Base-by-base conservation (phyloP, 2,329 filamentous ascomycete genomes). In the Ploettnerulaceae sp. region DNA sequence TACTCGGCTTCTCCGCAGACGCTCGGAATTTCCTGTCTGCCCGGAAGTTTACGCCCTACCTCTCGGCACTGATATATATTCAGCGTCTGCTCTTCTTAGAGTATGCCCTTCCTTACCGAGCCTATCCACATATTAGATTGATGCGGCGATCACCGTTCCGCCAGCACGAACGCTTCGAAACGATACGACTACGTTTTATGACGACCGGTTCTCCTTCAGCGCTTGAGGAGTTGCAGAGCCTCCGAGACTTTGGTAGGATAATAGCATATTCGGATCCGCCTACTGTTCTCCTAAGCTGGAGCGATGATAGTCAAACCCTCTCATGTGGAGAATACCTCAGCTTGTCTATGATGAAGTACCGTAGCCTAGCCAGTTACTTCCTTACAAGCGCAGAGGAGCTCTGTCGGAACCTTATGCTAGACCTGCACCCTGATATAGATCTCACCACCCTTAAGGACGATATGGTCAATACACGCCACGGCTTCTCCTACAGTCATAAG, bases 251-350 rank as follows among this genome's bases (percentile, higher is more conserved):
- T 28, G 39, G 39, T 6, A 25, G 39, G 5, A 17, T 33, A 8
- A 33, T 42, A 11, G 25, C 39, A 7, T 26, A 20, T 20, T 15
- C 33, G 20, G 42, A 45, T 38, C 18, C 42, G n/a, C 33, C 33
- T 25, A 22, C 42, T 14, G 37, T 37, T 33, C 33, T 45, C 7
- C 20, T 37, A n/a, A 32, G 42, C 26, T 45, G 24, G 42, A 45
- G 33, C 21, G 33, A 45, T 20, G 33, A 36, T 20, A 15, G 37
- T 7, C 29, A 32, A 32, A 15, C n/a, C 14, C 29, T 15, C n/a
- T 32, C 14, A 7, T 32, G 17, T 32, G n/a, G 12, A 32, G 5
- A 15, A 32, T n/a, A 29, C 26, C 14, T 29, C 26, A n/a, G 14
- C 14, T 29, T n/a, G n/a, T 29, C 26, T 29, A 29, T 29, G 26